Evolutionary conservation across 495 filamentous ascomycete genomes (phyloP).

Genomic region (Xanthoparmelia taractica): DNA sequence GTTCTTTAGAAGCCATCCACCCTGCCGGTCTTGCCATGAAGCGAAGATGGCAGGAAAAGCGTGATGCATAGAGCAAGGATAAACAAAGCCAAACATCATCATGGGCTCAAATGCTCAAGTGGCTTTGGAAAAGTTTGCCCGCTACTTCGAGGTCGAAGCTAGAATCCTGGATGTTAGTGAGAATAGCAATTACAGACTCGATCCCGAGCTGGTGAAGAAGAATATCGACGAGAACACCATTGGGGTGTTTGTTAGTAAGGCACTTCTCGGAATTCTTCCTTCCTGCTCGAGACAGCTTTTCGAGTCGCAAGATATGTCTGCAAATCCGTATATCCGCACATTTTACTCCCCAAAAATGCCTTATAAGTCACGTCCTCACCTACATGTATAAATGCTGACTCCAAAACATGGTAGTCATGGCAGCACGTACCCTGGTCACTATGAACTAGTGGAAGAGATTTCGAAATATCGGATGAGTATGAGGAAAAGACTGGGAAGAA

Average conservation of each 20-base stretch:
- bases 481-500: conserved; percentile 54
- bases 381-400: no score
- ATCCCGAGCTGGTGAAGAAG: conserved; percentile 54
- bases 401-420: no score
- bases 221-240: conserved; percentile 75
- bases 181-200: conserved; percentile 54
- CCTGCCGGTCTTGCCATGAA: conserved; percentile 74
- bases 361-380: no score
- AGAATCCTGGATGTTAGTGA: conserved; percentile 60
- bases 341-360: no score
- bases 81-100: conserved; percentile 60
- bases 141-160: conserved; percentile 73
- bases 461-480: conserved; percentile 58
- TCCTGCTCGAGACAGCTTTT: no score
- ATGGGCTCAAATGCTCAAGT: conserved; percentile 76
- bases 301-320: no score
- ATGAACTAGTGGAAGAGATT: conserved; percentile 65
- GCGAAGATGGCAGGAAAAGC: conserved; percentile 64
- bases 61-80: conserved; percentile 53
- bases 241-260: conserved; percentile 67
- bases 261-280: no score
- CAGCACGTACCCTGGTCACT: conserved; percentile 69
- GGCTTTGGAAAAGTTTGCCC: conserved; percentile 60
- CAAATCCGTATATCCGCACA: no score
- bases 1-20: conserved; percentile 66